Evolutionary conservation across 2,329 filamentous ascomycete genomes (phyloP), one percentile per base, ranked within the genome.

Genomic region (Botrytis sinoallii): DNA sequence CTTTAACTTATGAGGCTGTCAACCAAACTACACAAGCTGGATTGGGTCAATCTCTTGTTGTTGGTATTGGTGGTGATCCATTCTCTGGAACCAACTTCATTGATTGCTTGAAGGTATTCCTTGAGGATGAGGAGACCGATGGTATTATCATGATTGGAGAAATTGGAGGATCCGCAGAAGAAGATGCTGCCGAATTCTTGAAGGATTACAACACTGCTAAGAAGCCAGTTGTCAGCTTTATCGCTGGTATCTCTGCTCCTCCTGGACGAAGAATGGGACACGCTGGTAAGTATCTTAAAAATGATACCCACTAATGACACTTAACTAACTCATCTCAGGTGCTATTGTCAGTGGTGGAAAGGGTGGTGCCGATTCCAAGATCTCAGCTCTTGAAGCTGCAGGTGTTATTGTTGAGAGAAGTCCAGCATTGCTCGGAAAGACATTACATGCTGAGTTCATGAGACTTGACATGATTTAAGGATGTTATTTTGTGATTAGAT

Each of bases 121-220:
- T 97, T 80, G 88, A 97, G 84, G 96, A 99, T 84, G 89, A 92
- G 83, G 94, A 97, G 87, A 99, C 96, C 57, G 96, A 99, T 83
- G 96, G 96, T 83, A 98, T 99, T 86, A 98, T 99, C 87, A 98
- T 99, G 96, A 98, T 99, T 84, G 96, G 96, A 83, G 96, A 98
- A 88, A 98, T 99, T 83, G 96, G 96, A 85, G 96, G 96, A 77
- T 93, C 93, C 75, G 96, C 96, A 75, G 96, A 99, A 87, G 96
- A 99, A 87, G 96, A 99, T 81, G 96, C 96, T 57, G 95, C 96
- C 81, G 96, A 98, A 81, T 99, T 97, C 89, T 86, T 98, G 83
- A 94, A 93, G 87, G 88, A 90, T 83, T 90, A 96, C 88, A 98
- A 99, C 89, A 95, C 91, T 75, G 87, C 91, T 84, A 92, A 94